Conservation (phyloP, 306 rosid genomes). For the Quercus alba region DNA sequence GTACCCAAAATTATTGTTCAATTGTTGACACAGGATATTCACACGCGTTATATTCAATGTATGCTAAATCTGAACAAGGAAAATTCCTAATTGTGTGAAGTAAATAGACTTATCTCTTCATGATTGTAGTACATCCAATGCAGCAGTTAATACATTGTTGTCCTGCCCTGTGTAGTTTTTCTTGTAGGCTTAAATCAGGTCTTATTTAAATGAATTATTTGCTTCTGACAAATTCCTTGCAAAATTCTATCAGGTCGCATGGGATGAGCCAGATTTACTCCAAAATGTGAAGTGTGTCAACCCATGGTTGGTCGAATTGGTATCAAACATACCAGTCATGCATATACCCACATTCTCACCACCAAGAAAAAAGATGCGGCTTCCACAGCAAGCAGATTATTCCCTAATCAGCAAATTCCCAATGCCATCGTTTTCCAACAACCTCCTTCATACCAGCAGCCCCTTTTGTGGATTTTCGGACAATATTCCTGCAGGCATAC, state of each 20-base stretch:
- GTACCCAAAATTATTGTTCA: background rate
- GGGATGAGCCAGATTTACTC: slow-evolving; percentile 98
- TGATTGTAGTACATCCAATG: background rate
- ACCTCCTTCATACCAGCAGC: slow-evolving; percentile 46
- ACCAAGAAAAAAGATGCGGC: slow-evolving; percentile 68
- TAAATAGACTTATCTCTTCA: background rate
- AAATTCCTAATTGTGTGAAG: background rate
- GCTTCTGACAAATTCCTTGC: slow-evolving; percentile 10
- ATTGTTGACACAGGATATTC: background rate
- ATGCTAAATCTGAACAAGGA: background rate
- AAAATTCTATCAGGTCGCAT: slow-evolving; percentile 58
- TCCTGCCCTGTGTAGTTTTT: background rate
- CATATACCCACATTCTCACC: slow-evolving; percentile 74
- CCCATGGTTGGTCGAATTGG: slow-evolving; percentile 92
- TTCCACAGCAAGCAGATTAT: slow-evolving; percentile 50
- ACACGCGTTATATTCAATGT: background rate
- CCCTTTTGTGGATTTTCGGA: slow-evolving; percentile 44
- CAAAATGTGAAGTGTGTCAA: slow-evolving; percentile 89
- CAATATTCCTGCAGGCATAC: slow-evolving; percentile 73
- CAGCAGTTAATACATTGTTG: too few species aligned
- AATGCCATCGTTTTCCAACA: slow-evolving; percentile 49
- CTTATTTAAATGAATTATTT: background rate
- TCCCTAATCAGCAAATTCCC: slow-evolving; percentile 57
- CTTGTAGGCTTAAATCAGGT: slow-evolving; percentile 1
- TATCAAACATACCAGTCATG: slow-evolving; percentile 67